A percentile compares a stretch with the other conserved stretches of the same genome.
Evolutionary conservation across 345 rosid genomes (phyloP).

Genomic region (Combretum micranthum): DNA sequence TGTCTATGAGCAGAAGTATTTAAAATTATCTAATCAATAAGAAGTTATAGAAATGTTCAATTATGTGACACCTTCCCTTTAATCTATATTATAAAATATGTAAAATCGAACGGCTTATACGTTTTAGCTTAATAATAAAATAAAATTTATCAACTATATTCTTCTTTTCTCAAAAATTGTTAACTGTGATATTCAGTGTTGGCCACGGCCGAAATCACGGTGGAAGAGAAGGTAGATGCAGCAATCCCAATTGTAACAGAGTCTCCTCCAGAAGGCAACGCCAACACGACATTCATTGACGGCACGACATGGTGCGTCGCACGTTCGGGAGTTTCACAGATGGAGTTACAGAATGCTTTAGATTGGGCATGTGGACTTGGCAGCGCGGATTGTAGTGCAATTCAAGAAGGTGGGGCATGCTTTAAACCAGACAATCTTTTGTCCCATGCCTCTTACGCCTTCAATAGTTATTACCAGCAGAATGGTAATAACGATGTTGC

Average conservation of each 20-base stretch:
- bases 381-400: conserved; percentile 61
- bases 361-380: conserved; percentile 98
- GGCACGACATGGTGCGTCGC: conserved; percentile 91
- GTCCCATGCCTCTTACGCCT: conserved; percentile 90
- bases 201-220: conserved; percentile 5
- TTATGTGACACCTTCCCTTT: too few species aligned
- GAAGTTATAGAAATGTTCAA: too few species aligned
- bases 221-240: conserved; percentile 41
- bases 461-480: conserved; percentile 73
- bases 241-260: conserved; percentile 23
- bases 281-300: conserved; percentile 70
- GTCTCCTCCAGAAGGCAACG: conserved; percentile 84
- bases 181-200: too few species aligned
- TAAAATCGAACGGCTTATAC: too few species aligned
- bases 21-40: too few species aligned
- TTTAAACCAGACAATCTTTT: conserved; percentile 61
- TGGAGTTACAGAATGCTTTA: conserved; percentile 73
- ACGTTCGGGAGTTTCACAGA: conserved; percentile 51
- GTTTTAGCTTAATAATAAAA: too few species aligned
- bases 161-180: too few species aligned
- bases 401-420: conserved; percentile 63
- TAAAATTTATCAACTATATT: too few species aligned
- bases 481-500: conserved; percentile 72
- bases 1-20: too few species aligned
- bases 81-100: too few species aligned